These are phyloP conservation scores for Euclidium syriacum DNA, from an alignment of 345 rosid genomes.

Conservation along the genomic window DNA sequence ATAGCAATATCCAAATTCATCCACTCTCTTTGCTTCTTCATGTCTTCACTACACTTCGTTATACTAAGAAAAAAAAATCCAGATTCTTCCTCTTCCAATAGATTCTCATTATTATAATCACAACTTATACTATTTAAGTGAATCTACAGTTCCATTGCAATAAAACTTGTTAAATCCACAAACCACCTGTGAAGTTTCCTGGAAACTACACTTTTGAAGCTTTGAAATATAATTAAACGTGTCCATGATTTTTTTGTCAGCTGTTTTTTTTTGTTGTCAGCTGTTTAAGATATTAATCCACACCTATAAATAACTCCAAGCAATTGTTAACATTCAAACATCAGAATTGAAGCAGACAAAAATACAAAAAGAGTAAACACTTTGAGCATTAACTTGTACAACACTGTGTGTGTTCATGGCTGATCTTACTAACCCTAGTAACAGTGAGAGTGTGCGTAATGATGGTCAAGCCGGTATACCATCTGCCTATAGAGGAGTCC, in stretches of 20 bases:
- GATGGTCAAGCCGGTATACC: constrained; percentile 20
- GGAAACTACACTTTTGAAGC: neutral
- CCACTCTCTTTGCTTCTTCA: constrained; percentile 3
- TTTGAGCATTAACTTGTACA: neutral
- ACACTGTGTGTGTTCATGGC: constrained; percentile 24
- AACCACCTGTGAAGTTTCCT: constrained; percentile 16
- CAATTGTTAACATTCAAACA: constrained; percentile 15
- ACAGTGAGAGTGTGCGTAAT: neutral
- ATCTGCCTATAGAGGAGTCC: constrained; percentile 60
- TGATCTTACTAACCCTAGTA: constrained; percentile 8
- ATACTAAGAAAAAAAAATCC: neutral
- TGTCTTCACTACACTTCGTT: constrained; percentile 17
- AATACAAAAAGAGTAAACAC: neutral
- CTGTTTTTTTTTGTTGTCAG: too few relatives aligned
- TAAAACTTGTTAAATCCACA: constrained; percentile 27
- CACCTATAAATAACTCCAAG: constrained; percentile 21
- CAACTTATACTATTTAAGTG: constrained; percentile 8
- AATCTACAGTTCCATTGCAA: constrained; percentile 19
- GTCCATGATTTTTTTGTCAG: constrained; percentile 12
- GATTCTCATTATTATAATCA: constrained; percentile 22
- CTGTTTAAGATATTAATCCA: constrained; percentile 17
- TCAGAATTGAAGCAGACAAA: constrained; percentile 5
- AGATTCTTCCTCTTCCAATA: constrained; percentile 24
- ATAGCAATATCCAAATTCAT: constrained; percentile 14
- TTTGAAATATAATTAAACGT: constrained; percentile 8